These are phyloP conservation scores for Pittosporum tobira DNA, from an alignment of 129 eudicot genomes.

Conservation along the genomic window DNA sequence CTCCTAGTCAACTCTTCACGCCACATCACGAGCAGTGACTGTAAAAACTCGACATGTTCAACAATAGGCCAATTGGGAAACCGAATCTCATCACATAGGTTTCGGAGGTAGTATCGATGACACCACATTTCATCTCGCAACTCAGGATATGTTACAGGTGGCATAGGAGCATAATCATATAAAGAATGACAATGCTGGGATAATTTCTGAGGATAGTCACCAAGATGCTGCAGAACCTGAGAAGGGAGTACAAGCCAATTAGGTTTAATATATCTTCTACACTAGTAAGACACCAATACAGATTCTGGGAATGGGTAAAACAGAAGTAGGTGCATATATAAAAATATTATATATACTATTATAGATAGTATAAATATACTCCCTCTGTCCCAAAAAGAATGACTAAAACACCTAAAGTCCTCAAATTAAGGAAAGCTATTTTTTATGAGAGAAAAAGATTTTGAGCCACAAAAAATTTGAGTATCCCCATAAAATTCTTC, in stretches of 20 bases:
- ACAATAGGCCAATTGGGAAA: constrained; percentile 98
- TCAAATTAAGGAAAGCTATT: too few species aligned
- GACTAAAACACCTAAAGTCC: too few species aligned
- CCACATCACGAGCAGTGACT: constrained; percentile 96
- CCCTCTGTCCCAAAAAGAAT: too few species aligned
- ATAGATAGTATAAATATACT: too few species aligned
- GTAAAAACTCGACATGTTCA: constrained; percentile 96
- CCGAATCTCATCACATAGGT: constrained; percentile 82
- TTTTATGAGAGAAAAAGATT: too few species aligned
- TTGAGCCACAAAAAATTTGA: too few species aligned
- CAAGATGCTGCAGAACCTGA: constrained; percentile 96
- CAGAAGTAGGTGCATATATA: too few species aligned
- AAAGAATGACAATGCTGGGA: constrained; percentile 91
- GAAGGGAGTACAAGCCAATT: constrained; percentile 7
- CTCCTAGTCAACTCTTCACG: constrained; percentile 96
- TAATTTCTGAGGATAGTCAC: constrained; percentile 92
- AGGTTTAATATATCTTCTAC: not conserved
- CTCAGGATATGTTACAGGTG: constrained; percentile 98
- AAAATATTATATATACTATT: too few species aligned
- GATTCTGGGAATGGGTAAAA: too few species aligned
- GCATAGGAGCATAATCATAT: constrained; percentile 99
- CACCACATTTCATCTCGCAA: constrained; percentile 99
- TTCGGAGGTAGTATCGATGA: constrained; percentile 90
- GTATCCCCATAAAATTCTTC: too few species aligned
- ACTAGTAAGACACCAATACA: too few species aligned